A percentile compares a stretch with the other conserved stretches of the same genome.
Evolutionary conservation across 2,329 filamentous ascomycete species (phyloP).

Genomic region (Colletotrichum karsti): DNA sequence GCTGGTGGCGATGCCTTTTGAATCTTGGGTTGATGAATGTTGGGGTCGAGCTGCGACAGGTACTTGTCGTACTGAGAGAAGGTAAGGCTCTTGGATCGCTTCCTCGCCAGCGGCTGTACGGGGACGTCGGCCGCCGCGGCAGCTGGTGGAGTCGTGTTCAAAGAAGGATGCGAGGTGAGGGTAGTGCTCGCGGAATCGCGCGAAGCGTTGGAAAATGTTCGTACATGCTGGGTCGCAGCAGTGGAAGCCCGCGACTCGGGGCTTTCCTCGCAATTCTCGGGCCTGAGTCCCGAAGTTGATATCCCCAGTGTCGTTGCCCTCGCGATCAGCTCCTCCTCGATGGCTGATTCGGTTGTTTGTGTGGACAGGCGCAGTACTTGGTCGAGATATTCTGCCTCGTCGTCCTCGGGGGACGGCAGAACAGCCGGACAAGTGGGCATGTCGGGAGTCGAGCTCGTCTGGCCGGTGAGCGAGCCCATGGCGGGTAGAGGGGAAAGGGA

Average conservation of each 20-base stretch:
- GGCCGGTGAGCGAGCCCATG: constrained; percentile 27
- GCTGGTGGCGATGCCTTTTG: constrained; percentile 41
- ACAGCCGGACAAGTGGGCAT: neutral
- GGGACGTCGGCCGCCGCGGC: constrained; percentile 28
- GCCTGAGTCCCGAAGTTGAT: constrained; percentile 36
- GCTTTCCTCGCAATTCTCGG: constrained; percentile 46
- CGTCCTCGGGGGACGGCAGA: constrained; percentile 42
- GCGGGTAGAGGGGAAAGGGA: neutral
- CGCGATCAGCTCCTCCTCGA: constrained; percentile 45
- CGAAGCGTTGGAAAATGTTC: constrained; percentile 53
- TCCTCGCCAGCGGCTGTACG: constrained; percentile 28
- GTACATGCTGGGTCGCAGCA: constrained; percentile 49
- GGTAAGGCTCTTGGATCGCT: constrained; percentile 46
- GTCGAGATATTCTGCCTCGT: constrained; percentile 47
- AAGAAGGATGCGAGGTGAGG: constrained; percentile 53
- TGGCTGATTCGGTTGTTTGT: constrained; percentile 45
- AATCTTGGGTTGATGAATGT: constrained; percentile 52
- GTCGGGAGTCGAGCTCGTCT: constrained; percentile 21
- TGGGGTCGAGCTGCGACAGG: constrained; percentile 52
- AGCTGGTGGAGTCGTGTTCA: constrained; percentile 37
- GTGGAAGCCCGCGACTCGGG: constrained; percentile 52
- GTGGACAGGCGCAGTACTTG: constrained; percentile 47
- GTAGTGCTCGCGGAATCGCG: constrained; percentile 48
- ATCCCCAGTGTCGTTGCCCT: constrained; percentile 47
- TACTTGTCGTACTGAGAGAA: constrained; percentile 64